Evolutionary conservation across 163 green algal genomes (phyloP), one percentile per base, ranked within the genome.

Genomic region (Scenedesmus sp.): DNA sequence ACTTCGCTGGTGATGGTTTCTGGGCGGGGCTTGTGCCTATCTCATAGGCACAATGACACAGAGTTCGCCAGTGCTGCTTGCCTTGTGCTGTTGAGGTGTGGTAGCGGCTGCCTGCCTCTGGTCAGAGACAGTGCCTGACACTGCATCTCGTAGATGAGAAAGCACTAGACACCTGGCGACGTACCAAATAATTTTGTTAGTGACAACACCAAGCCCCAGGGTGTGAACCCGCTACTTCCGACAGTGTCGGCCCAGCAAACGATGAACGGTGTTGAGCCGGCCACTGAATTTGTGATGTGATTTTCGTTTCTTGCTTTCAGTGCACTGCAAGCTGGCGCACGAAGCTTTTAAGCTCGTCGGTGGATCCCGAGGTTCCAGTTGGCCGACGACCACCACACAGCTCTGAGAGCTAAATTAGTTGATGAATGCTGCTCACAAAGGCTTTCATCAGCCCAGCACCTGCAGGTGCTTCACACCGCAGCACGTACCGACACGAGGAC

Each of bases 381-480:
- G 66, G 13, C 9, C 16, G 66, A 13, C 66, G 16, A 76, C 66
- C 26, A 18, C 66, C 66, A 26, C 66, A 16, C n/a, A 6, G 2
- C 2, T 16, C 1, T 26, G 4, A 1, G 3, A 9, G 6, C 15
- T 16, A 3, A 76, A 76, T 34, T 7, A 34, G 4, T 76, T 16
- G 5, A 76, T 70, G 16, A 76, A 73, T 87, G 56, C 15, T 73
- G 56, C 82, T 73, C 34, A 20, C 57, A 26, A 87, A 87, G 56
- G 82, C 82, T 9, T 87, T 87, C 82, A 87, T 55, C 56, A 87
- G 15, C 66, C 82, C 56, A 18, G 82, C 56, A 87, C 56, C 7
- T 57, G 56, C 18, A 55, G 5, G 55, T 55, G 66, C 66, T 76
- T 12, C 66, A 76, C 34, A 46, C 34, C 34, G 16, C 54, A 73